Evolutionary conservation across 2,329 filamentous ascomycete species (phyloP), one percentile per base, ranked within the genome.

Genomic region (Botrytis fabae): DNA sequence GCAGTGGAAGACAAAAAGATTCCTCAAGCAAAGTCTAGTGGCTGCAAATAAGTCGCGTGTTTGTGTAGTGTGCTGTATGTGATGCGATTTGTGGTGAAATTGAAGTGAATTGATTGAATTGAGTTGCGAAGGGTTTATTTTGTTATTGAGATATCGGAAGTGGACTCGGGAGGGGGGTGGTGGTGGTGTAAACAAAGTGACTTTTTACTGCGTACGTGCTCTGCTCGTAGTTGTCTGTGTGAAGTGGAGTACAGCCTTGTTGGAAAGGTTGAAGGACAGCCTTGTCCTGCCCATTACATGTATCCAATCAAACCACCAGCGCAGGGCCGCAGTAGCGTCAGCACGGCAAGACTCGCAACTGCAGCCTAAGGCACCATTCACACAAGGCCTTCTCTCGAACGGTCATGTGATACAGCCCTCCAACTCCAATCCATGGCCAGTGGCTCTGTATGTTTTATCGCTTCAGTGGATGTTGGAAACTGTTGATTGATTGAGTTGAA

Each of bases 21-120:
- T 72, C 32, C 62, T 59, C 32, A 42, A 72, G 70, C 62, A 40
- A 72, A 60, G 48, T n/a, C 51, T 57, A 68, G 51, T 48, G 28
- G 35, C 28, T 60, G 70, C 51, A 57, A 72, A 40, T 61, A 40
- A 57, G 40, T 66, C 32, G n/a, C 28, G 51, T 57, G 28, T 57
- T 57, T 57, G 51, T 18, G n/a, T 57, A 18, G n/a, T 18, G n/a
- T 57, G 9, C 28, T 57, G 51, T 28, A 28, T 57, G 51, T 57
- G 51, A 57, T 60, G 35, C 28, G 51, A 57, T 48, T n/a, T 60
- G 40, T 60, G 51, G 54, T 40, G 51, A 60, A 22, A n/a, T 48
- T 44, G 44, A 38, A 1, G 16, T 54, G 48, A 14, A 14, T 38
- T 70, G 35, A 28, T 68, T 38, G 25, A 38, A 25, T 20, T 28